phyloP scores from a whole-genome alignment of 1,284 basidiomycete species.

The Hypsizygus ulmarius region DNA sequence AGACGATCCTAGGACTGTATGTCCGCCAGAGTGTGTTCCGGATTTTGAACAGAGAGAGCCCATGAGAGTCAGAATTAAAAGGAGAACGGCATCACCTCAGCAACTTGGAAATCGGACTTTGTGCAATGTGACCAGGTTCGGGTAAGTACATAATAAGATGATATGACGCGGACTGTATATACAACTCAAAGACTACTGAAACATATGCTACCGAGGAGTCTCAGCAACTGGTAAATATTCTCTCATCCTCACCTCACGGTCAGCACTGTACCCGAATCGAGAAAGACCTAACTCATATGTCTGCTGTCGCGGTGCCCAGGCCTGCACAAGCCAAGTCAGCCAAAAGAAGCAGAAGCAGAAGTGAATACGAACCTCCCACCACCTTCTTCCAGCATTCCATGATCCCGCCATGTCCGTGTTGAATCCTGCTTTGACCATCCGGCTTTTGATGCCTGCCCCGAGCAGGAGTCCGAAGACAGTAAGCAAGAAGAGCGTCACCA shows the following conservation, averaged over 20 bases:
- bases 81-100: not conserved
- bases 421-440: constrained; percentile 75
- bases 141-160: too few relatives aligned
- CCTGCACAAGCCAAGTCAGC: constrained; percentile 33
- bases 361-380: constrained; percentile 70
- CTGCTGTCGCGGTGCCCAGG: constrained; percentile 57
- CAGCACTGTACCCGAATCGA: constrained; percentile 37
- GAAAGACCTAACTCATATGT: constrained; percentile 48
- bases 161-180: too few relatives aligned
- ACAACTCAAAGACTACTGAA: not conserved
- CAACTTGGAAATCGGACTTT: constrained; percentile 9
- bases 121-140: not conserved
- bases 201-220: constrained; percentile 9
- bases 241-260: constrained; percentile 31
- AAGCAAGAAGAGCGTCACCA: constrained; percentile 87
- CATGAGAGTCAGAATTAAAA: constrained; percentile 37
- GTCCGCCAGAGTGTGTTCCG: constrained; percentile 47
- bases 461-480: constrained; percentile 82
- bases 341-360: not conserved
- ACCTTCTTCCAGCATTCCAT: constrained; percentile 60
- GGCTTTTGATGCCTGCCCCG: constrained; percentile 77
- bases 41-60: constrained; percentile 69
- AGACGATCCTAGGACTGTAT: constrained; percentile 48
- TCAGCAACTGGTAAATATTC: constrained; percentile 42
- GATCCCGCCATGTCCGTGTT: constrained; percentile 48